A percentile compares a stretch with the other conserved stretches of the same genome.
These are phyloP conservation scores for Phytophthora boehmeriae DNA, from an alignment of 352 stramenopile species.

Conservation along the genomic window DNA sequence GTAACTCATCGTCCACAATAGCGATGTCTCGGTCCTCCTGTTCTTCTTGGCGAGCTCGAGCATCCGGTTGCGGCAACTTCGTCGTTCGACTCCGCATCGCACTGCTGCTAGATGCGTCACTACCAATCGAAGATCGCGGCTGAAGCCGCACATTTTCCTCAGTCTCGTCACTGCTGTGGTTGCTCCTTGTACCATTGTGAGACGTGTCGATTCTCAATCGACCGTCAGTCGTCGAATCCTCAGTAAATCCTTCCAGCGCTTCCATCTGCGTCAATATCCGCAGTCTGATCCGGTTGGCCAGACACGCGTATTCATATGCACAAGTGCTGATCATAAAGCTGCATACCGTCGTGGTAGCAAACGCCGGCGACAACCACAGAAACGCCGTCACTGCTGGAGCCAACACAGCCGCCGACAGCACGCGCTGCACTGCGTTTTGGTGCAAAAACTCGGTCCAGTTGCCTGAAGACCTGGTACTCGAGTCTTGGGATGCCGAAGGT, in stretches of 20 bases:
- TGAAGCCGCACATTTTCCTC: not conserved
- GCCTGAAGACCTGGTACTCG: not conserved
- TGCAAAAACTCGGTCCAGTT: constrained; percentile 35
- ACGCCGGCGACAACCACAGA: constrained; percentile 65
- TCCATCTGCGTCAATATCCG: constrained; percentile 44
- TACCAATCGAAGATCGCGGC: not conserved
- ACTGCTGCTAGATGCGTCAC: not conserved
- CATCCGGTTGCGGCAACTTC: constrained; percentile 9
- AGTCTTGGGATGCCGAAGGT: not conserved
- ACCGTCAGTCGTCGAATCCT: not conserved
- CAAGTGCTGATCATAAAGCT: constrained; percentile 62
- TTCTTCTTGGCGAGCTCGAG: constrained; percentile 20
- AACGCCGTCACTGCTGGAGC: constrained; percentile 67
- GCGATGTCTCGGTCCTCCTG: constrained; percentile 32
- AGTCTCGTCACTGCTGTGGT: constrained; percentile 21
- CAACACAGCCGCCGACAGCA: constrained; percentile 59
- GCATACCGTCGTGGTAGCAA: constrained; percentile 67
- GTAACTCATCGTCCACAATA: constrained; percentile 31
- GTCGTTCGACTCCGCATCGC: constrained; percentile 2
- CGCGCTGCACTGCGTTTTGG: constrained; percentile 64
- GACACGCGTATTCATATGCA: constrained; percentile 75
- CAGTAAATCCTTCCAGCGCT: constrained; percentile 19
- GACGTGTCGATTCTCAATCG: constrained; percentile 13
- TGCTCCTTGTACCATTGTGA: constrained; percentile 20
- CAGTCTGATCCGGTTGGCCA: constrained; percentile 67